Conservation (phyloP, 164 flowering plant genomes). For the Stephania japonica region DNA sequence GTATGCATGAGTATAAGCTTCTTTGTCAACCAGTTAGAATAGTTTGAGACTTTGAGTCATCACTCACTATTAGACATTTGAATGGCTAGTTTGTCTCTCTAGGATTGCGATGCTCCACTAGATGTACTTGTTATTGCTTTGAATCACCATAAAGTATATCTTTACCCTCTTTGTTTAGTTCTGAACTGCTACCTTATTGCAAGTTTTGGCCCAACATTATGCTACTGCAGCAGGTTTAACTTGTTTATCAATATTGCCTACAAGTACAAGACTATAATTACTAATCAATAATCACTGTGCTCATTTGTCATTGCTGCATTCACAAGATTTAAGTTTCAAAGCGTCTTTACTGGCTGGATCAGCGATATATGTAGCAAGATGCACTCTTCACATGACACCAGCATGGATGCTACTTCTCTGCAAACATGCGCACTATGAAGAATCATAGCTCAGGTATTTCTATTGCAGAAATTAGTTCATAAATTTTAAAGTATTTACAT, state of each 20-base stretch:
- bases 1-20: neutral
- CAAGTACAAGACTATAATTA: neutral
- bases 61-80: neutral
- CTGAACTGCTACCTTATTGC: neutral
- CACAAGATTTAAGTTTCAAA: conserved; percentile 40
- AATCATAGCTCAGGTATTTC: conserved; percentile 50
- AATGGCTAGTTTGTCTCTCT: neutral
- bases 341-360: conserved; percentile 81
- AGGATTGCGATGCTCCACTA: too few species aligned
- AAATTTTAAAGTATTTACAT: neutral
- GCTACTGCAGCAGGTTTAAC: neutral
- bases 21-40: neutral
- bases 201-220: neutral
- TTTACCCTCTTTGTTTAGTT: too few species aligned
- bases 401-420: conserved; percentile 70
- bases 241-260: neutral
- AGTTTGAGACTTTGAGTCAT: neutral
- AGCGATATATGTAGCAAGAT: conserved; percentile 74
- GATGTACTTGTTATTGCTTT: too few species aligned
- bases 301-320: neutral
- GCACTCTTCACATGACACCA: conserved; percentile 50
- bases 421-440: conserved; percentile 59
- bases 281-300: neutral
- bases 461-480: neutral
- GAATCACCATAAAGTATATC: neutral